Evolutionary conservation across 768 basidiomycete genomes (phyloP).

Genomic region (Naganishia antarctica): DNA sequence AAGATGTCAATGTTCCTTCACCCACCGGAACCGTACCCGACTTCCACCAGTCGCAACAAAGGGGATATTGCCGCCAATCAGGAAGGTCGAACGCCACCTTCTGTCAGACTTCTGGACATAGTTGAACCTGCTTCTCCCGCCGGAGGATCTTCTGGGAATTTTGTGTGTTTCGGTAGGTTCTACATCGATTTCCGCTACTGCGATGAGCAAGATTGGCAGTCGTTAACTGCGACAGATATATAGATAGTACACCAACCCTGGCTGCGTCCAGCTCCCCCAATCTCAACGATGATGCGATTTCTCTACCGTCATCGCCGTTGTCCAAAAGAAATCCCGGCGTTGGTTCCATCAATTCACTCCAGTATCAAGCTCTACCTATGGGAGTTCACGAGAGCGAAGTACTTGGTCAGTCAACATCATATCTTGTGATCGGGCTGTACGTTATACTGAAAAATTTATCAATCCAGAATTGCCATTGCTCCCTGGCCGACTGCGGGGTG

Average conservation of each 20-base stretch:
- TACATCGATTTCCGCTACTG: not conserved
- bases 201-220: not conserved
- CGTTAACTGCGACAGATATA: no score
- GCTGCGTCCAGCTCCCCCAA: not conserved
- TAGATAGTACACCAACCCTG: constrained; percentile 4
- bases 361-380: no score
- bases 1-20: no score
- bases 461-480: not conserved
- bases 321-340: not conserved
- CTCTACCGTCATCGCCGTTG: not conserved
- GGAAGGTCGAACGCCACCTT: not conserved
- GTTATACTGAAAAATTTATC: no score
- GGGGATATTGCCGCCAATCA: not conserved
- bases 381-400: no score
- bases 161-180: not conserved
- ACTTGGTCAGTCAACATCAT: no score
- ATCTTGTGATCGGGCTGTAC: no score
- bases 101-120: not conserved
- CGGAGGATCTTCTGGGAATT: not conserved
- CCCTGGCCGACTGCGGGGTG: not conserved
- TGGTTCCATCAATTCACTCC: no score
- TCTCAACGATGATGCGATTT: not conserved
- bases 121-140: constrained; percentile 5
- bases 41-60: not conserved
- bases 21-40: no score